phyloP scores from a whole-genome alignment of 352 stramenopile genomes.

The Globisporangium canariense region DNA sequence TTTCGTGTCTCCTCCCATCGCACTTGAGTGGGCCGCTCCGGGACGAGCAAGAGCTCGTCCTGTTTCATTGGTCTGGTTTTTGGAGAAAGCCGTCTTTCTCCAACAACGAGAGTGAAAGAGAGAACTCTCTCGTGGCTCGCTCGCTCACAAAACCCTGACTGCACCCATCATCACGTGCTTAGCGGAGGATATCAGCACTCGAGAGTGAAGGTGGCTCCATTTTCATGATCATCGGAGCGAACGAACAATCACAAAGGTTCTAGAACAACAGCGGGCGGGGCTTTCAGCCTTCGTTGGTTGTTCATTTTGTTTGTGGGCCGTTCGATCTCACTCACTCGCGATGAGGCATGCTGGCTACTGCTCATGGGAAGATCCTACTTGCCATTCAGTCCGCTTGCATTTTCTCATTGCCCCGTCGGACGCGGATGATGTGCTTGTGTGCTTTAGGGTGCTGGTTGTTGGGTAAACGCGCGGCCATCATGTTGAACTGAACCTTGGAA shows the following conservation, averaged over 20 bases:
- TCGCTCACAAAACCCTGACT: no score
- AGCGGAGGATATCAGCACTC: neutral
- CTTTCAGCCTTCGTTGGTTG: neutral
- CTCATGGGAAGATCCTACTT: neutral
- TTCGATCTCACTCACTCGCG: neutral
- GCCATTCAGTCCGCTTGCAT: neutral
- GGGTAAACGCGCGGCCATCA: neutral
- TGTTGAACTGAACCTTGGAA: conserved; percentile 15
- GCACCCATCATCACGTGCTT: conserved; percentile 2
- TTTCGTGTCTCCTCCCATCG: neutral
- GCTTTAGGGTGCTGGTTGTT: neutral
- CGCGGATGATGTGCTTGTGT: neutral
- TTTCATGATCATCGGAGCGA: neutral
- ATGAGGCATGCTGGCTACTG: neutral
- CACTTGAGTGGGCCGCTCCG: no score
- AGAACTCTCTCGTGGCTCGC: neutral
- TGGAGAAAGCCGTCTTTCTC: no score
- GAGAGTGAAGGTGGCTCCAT: conserved; percentile 12
- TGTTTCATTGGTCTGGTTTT: no score
- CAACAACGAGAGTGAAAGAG: neutral
- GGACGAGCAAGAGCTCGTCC: no score
- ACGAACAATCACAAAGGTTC: conserved; percentile 1
- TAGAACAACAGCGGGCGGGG: neutral
- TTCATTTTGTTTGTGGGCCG: neutral
- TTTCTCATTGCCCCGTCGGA: neutral